Evolutionary conservation across 2,329 filamentous ascomycete species (phyloP), one percentile per base, ranked within the genome.

Genomic region (Colletotrichum scovillei): DNA sequence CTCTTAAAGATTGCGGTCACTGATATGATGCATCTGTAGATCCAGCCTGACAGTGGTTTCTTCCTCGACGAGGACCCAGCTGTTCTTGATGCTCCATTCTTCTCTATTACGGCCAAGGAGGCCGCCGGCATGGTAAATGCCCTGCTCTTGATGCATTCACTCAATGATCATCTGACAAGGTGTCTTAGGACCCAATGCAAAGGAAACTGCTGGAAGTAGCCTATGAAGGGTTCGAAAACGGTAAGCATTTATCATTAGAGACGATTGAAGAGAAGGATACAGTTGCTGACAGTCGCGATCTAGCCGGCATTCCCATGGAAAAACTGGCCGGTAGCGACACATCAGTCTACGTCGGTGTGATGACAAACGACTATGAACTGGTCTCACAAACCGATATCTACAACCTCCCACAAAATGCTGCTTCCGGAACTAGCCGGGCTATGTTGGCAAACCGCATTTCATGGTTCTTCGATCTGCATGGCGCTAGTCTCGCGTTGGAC

Each of bases 301-400:
- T 19, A 75, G 75, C 75, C 8, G 75, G 75, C 9, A 64, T 76
- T 26, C 59, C 74, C 19, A 67, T 75, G 24, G 53, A 75, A 2
- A 55, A 58, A 52, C 16, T 76, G 22, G 72, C 75, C 24, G 82
- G 81, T 0, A 78, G 75, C 5, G 69, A 75, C 3, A 80, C 81
- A 4, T 81, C 81, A 1, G 75, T 72, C 16, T 84, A 80, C 55
- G 75, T 83, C 16, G 83, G 83, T 2, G 77, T 56, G 16, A 83
- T 81, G 55, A 79, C 77, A 1, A 76, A 80, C 7, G 81, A 83
- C 65, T 83, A 84, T 69, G 77, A 81, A 58, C 81, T 84, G 55
- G 80, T 83, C 7, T 65, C 74, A 14, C 58, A 72, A 11, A 73
- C 74, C 46, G 79, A 80, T 16, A 53, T 76, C 76, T 26, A 79